A percentile compares a stretch with the other conserved stretches of the same genome.
Conservation (phyloP, 345 rosid genomes). For the Gossypium herbaceum region DNA sequence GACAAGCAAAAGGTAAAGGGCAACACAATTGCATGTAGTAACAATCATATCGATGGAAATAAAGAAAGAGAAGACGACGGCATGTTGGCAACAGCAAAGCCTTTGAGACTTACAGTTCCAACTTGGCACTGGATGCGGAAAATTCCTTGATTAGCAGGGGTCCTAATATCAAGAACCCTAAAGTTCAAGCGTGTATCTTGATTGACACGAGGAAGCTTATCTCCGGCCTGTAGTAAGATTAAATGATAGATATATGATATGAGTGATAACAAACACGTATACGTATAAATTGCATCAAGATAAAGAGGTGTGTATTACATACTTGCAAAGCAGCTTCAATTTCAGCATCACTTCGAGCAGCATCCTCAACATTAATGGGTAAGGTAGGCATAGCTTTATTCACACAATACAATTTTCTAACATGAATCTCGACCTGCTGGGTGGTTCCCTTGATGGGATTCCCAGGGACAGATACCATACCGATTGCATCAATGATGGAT, state of each 20-base stretch:
- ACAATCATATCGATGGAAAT: neutral
- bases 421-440: conserved; percentile 74
- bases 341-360: conserved; percentile 20
- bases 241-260: neutral
- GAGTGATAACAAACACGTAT: neutral
- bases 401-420: conserved; percentile 53
- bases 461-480: conserved; percentile 44
- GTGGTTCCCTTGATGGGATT: conserved; percentile 53
- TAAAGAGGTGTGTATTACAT: conserved; percentile 17
- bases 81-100: neutral
- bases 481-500: conserved; percentile 56
- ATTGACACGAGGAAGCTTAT: conserved; percentile 61
- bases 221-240: conserved; percentile 42
- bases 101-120: conserved; percentile 29
- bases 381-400: conserved; percentile 48
- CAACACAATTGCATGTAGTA: neutral
- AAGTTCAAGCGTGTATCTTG: conserved; percentile 79
- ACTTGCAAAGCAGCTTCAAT: neutral
- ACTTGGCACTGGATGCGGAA: conserved; percentile 64
- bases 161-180: conserved; percentile 72
- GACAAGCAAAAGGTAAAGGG: neutral
- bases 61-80: neutral
- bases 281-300: conserved; percentile 24
- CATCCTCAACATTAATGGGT: conserved; percentile 81
- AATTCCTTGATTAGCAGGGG: conserved; percentile 79